Evolutionary conservation across 805 yeast species (phyloP), one percentile per base, ranked within the genome.

Genomic region (Metschnikowia baotianmanensis): DNA sequence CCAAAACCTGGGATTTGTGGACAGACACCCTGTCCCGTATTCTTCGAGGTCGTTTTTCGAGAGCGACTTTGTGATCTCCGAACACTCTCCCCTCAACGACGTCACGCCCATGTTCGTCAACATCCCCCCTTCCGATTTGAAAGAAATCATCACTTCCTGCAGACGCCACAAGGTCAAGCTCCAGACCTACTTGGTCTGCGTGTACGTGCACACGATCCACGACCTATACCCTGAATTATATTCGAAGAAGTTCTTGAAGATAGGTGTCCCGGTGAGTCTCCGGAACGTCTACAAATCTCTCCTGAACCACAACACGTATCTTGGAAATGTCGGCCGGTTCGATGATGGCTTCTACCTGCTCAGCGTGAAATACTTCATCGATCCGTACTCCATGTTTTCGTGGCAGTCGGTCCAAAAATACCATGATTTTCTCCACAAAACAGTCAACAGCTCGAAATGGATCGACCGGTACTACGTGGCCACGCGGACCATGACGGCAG

Each of bases 331-430:
- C 4, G 40, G 36, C 10, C 32, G 30, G 7, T 43, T 43, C 17
- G 43, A 43, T 16, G 47, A 38, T 17, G 47, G 47, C 13, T 43
- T 43, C 15, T 43, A 43, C 22, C 31, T 40, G 1, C 38, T 19
- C 17, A 37, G 40, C 5, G 34, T 28, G 6, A 22, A 37, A 2
- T 43, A 38, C 22, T 38, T 31, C 20, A 37, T 43, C 28, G 37
- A 43, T 15, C 43, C 43, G 6, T 25, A 19, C 12, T 27, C 31
- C 18, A 17, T 35, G 7, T 43, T 43, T 15, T 28, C 29, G 8
- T 43, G 47, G 47, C 36, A 31, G n/a, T 28, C 36, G n/a, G 43
- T 43, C 12, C 21, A 21, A 16, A 39, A 43, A 26, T 38, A 43
- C 19, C 37, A 43, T 29, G 30, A 38, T 20, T 34, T 40, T n/a